phyloP scores from a whole-genome alignment of 2,329 filamentous ascomycete species.

The Coniochaeta hoffmannii region DNA sequence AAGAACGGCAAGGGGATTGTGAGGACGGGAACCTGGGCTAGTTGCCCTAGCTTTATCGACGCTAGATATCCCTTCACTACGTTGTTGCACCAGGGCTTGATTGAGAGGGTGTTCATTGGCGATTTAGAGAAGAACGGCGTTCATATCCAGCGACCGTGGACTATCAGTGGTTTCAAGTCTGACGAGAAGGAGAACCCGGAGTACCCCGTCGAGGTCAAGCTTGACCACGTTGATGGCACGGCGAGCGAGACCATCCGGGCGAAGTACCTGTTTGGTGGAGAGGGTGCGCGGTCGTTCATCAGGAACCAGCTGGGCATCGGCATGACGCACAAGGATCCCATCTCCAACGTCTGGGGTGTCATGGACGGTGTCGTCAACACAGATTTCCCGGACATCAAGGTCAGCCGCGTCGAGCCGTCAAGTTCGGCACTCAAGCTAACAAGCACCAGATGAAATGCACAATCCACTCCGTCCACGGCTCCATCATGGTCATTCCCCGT shows the following conservation, averaged over 20 bases:
- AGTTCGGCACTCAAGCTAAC: conserved; percentile 32
- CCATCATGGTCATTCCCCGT: conserved; percentile 73
- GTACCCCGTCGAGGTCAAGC: conserved; percentile 73
- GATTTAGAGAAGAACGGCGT: conserved; percentile 57
- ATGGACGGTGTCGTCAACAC: conserved; percentile 68
- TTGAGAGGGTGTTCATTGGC: conserved; percentile 61
- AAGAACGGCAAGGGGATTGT: conserved; percentile 49
- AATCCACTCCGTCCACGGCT: conserved; percentile 66
- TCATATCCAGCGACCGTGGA: conserved; percentile 57
- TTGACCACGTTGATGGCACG: conserved; percentile 70
- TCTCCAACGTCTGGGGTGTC: conserved; percentile 67
- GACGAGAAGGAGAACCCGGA: conserved; percentile 47
- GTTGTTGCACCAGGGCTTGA: conserved; percentile 63
- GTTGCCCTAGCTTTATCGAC: conserved; percentile 77
- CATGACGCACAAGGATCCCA: conserved; percentile 64
- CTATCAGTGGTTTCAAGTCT: conserved; percentile 52
- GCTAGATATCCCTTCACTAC: conserved; percentile 65
- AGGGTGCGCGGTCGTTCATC: conserved; percentile 62
- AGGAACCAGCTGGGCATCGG: conserved; percentile 60
- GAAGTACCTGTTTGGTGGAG: conserved; percentile 66
- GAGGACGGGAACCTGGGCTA: conserved; percentile 71
- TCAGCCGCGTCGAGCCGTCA: conserved; percentile 14
- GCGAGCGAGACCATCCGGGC: conserved; percentile 57
- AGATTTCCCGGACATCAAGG: conserved; percentile 71
- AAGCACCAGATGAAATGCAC: conserved; percentile 59